These are phyloP conservation scores for Paraphoma sp. DNA, from an alignment of 2,329 filamentous ascomycete genomes.

Conservation along the genomic window DNA sequence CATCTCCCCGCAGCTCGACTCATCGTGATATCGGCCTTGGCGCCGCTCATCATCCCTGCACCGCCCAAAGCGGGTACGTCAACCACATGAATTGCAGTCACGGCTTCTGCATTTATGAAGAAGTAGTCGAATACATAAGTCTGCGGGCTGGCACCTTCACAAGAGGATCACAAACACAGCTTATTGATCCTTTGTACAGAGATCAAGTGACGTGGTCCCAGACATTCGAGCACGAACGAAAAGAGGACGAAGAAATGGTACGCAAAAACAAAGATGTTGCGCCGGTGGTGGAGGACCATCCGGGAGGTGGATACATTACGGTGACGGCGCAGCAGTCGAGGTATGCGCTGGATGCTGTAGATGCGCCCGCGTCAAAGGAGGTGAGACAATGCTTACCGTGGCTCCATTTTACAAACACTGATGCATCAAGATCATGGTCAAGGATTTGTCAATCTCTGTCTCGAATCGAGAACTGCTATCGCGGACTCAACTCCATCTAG, in stretches of 20 bases:
- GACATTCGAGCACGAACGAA: background rate
- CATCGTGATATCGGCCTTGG: too few species aligned
- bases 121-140: too few species aligned
- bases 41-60: too few species aligned
- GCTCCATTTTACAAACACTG: background rate
- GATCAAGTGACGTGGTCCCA: too few species aligned
- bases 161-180: too few species aligned
- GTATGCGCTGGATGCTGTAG: constrained; percentile 47
- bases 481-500: constrained; percentile 73
- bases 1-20: too few species aligned
- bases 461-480: constrained; percentile 69
- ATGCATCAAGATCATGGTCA: constrained; percentile 56
- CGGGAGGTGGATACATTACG: constrained; percentile 34
- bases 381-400: constrained; percentile 10
- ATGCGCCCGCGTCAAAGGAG: constrained; percentile 48
- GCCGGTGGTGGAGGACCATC: constrained; percentile 24
- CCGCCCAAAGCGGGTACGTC: too few species aligned
- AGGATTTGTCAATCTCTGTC: constrained; percentile 75
- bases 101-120: too few species aligned
- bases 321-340: constrained; percentile 49
- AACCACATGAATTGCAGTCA: too few species aligned
- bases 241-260: constrained; percentile 26
- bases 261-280: constrained; percentile 33
- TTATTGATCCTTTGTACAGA: too few species aligned
- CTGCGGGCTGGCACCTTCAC: too few species aligned